A percentile compares a stretch with the other conserved stretches of the same genome.
Conservation (phyloP, 2,329 filamentous ascomycete species). For the Ophiostoma novo-ulmi region DNA sequence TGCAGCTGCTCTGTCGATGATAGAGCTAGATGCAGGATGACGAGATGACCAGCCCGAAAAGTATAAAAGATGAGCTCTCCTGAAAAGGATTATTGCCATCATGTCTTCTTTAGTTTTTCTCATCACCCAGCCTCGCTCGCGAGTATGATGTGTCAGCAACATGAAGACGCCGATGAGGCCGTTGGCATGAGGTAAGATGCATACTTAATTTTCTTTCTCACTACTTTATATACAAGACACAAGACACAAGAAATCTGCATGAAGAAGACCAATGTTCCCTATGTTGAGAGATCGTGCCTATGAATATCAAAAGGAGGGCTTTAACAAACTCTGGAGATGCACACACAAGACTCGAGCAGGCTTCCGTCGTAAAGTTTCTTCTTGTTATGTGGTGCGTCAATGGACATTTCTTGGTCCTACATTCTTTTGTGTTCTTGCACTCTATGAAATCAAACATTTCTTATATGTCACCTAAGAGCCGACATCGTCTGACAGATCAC, state of each 20-base stretch:
- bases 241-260: conserved; percentile 18
- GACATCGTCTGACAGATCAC: conserved; percentile 28
- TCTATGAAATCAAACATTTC: conserved; percentile 23
- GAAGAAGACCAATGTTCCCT: conserved; percentile 28
- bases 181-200: neutral
- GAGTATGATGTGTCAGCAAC: neutral
- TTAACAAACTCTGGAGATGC: neutral
- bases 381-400: neutral
- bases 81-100: neutral
- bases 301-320: neutral
- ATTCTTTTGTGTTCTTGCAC: neutral
- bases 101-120: neutral
- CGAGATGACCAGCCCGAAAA: neutral
- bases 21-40: neutral
- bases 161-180: neutral
- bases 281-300: conserved; percentile 24
- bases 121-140: neutral
- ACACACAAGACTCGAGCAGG: neutral
- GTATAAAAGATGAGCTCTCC: neutral
- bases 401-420: neutral
- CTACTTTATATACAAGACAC: neutral
- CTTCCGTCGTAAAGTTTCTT: neutral
- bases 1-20: neutral
- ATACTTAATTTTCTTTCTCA: neutral
- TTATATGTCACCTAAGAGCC: conserved; percentile 28